Evolutionary conservation across 768 basidiomycete species (phyloP), one percentile per base, ranked within the genome.

Genomic region (Crassisporium funariophilum): DNA sequence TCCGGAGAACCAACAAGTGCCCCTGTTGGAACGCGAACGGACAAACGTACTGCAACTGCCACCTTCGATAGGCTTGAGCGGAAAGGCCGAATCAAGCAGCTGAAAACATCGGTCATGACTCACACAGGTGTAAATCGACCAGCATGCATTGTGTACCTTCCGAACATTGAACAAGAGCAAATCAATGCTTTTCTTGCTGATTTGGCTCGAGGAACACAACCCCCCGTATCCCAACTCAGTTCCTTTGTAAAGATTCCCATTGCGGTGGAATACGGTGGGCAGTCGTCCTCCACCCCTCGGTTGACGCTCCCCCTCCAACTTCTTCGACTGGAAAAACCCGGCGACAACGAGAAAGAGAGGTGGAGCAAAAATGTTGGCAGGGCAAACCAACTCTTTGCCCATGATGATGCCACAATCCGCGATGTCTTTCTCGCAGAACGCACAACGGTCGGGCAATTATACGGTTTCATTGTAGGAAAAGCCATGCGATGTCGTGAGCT

Each of bases 381-480:
- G 20, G 76, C 76, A 4, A 62, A 76, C n/a, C 73, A 83, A 48
- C 66, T 86, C 4, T 81, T 83, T 52, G 62, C 70, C 4, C 66
- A 71, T 37, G 79, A 82, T 40, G 80, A 81, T 46, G 60, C 71
- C 15, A 76, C 73, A 6, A 74, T 86, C 46, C 76, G 80, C 24
- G 77, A 83, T 16, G 74, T 81, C 23, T 71, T 92, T 46, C 66
- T 88, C n/a, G 75, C 77, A 2, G 88, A 95, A 59, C 75, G 78
- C 36, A 80, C 79, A 20, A 84, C 88, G 2, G 58, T 86, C n/a
- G 76, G 81, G 2, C 89, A 92, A 53, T 53, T 81, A 21, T 88
- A 88, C 59, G 92, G 91, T 11, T 91, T 79, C 63, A 76, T 86
- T 35, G 70, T 80, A 11, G 90, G 86, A 11, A 83, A 82, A 56